Percentiles rank a stretch among this genome's conserved stretches.
phyloP scores from a whole-genome alignment of 2,329 filamentous ascomycete genomes.

The Lasiodiplodia theobromae region DNA sequence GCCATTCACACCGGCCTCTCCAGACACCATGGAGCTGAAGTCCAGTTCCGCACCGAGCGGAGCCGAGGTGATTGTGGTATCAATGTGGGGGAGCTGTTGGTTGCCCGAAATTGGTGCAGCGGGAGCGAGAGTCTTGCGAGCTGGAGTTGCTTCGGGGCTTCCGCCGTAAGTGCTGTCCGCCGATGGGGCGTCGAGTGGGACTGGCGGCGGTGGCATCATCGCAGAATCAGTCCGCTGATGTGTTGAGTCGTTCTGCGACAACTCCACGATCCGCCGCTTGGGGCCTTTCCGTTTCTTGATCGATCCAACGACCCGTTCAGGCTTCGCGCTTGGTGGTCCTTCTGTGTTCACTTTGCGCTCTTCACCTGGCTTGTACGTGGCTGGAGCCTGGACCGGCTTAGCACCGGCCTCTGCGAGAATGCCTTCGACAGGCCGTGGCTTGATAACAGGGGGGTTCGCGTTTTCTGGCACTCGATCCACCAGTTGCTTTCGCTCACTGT shows the following conservation, averaged over 20 bases:
- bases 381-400: conserved; percentile 9
- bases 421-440: conserved; percentile 68
- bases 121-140: conserved; percentile 24
- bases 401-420: conserved; percentile 32
- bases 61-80: conserved; percentile 39
- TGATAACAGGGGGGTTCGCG: conserved; percentile 78
- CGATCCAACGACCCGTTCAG: conserved; percentile 24
- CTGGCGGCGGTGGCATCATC: conserved; percentile 24
- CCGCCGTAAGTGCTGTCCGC: conserved; percentile 33
- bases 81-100: conserved; percentile 26
- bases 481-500: conserved; percentile 82
- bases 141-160: conserved; percentile 41
- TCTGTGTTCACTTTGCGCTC: conserved; percentile 12
- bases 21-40: conserved; percentile 29
- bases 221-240: conserved; percentile 28
- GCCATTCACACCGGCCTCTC: conserved; percentile 71
- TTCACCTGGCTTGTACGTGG: conserved; percentile 3
- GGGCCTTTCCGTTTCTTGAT: conserved; percentile 55
- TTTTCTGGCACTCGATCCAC: conserved; percentile 81
- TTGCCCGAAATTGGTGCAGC: conserved; percentile 14
- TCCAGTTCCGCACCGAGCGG: conserved; percentile 32
- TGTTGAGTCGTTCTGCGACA: conserved; percentile 54
- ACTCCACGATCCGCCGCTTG: conserved; percentile 64
- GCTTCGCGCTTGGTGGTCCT: conserved; percentile 1
- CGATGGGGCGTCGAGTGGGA: background rate